phyloP scores from a whole-genome alignment of 192 early-diverging fungal genomes.

The Mortierella hygrophila region DNA sequence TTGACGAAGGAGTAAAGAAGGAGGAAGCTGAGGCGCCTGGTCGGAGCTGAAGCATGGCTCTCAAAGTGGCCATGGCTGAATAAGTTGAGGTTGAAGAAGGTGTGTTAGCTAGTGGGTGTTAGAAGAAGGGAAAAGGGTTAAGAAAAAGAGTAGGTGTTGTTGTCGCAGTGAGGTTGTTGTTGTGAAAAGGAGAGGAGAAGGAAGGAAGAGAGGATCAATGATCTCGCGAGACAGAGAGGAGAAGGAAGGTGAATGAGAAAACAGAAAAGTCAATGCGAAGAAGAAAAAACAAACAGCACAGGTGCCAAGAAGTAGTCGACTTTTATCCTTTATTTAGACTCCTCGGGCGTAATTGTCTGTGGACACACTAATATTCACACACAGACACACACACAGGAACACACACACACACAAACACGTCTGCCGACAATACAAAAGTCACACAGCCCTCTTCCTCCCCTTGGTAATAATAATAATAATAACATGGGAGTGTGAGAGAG shows the following conservation, averaged over 20 bases:
- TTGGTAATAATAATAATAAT: too few species aligned
- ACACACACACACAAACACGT: too few species aligned
- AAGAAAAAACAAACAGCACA: slow-evolving; percentile 3
- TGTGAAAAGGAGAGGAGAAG: neutral
- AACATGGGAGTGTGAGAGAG: too few species aligned
- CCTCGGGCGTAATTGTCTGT: neutral
- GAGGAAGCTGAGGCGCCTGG: slow-evolving; percentile 18
- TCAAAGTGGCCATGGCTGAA: slow-evolving; percentile 31
- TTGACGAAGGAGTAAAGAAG: neutral
- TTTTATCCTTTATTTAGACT: neutral
- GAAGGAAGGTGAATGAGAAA: neutral
- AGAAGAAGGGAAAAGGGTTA: too few species aligned
- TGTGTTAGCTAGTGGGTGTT: neutral
- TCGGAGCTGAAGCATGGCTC: slow-evolving; percentile 52
- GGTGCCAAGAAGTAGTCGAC: slow-evolving; percentile 2
- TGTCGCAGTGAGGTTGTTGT: neutral
- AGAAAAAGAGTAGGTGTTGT: neutral
- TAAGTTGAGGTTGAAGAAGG: neutral
- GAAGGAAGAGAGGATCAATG: neutral
- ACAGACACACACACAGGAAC: too few species aligned
- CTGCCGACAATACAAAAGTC: too few species aligned
- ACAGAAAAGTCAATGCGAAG: neutral
- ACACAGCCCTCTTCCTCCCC: too few species aligned
- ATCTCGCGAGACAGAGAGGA: slow-evolving; percentile 1
- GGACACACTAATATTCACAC: too few species aligned